Percentiles rank a stretch among this genome's conserved stretches.
Conservation (phyloP, 148 eudicot genomes). For the Pharnaceum exiguum region DNA sequence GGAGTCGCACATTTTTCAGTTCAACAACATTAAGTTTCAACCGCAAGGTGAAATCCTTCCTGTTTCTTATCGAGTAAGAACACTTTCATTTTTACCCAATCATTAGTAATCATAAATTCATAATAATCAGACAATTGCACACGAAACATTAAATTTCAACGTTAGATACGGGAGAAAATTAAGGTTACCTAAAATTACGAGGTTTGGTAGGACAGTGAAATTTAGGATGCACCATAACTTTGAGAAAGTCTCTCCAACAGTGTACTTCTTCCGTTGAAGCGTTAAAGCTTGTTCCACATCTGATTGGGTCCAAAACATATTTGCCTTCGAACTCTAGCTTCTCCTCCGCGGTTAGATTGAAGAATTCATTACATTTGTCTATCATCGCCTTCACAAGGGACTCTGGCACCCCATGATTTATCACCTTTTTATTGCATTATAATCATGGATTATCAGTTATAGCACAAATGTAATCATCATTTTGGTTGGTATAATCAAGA, state of each 20-base stretch:
- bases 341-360: constrained; percentile 46
- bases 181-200: constrained; percentile 10
- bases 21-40: no score
- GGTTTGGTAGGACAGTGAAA: constrained; percentile 41
- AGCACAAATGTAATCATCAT: no score
- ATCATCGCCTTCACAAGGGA: constrained; percentile 28
- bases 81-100: not conserved
- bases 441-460: not conserved
- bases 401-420: constrained; percentile 62
- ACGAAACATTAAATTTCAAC: not conserved
- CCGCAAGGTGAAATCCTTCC: not conserved
- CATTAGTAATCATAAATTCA: not conserved
- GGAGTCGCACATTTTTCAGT: not conserved
- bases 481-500: no score
- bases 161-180: not conserved
- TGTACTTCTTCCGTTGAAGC: constrained; percentile 27
- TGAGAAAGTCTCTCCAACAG: constrained; percentile 50
- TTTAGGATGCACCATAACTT: constrained; percentile 33
- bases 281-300: constrained; percentile 50
- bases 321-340: constrained; percentile 37
- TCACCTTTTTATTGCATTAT: constrained; percentile 26
- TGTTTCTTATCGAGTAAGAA: not conserved
- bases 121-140: not conserved
- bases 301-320: constrained; percentile 38
- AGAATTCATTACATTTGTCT: constrained; percentile 32